Base-by-base conservation (phyloP, 805 yeast genomes). In the Yamadazyma endophytica region DNA sequence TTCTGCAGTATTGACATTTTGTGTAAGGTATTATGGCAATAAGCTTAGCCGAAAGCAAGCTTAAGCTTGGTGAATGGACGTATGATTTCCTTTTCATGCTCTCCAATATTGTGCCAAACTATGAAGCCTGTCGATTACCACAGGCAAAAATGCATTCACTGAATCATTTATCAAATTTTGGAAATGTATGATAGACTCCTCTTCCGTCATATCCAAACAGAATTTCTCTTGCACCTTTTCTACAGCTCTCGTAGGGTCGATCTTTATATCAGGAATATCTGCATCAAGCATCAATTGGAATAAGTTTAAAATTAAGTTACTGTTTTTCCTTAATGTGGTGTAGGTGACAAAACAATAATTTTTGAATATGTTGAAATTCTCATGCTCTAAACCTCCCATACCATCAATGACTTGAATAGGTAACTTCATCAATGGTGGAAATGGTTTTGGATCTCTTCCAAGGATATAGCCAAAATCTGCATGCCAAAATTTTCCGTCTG, bases 41-140 rank as follows among this genome's bases (percentile, higher is more conserved):
- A 40, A 33, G 26, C 52, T 40, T 28, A 54, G 36, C 32, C 46
- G 46, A 6, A 28, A 19, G 22, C 21, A n/a, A 13, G 13, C 13
- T 12, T 27, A 13, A 20, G 15, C 7, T 13, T 18, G 17, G 13
- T 20, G 21, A 6, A 9, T 27, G 30, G 11, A 20, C 13, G 21
- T 21, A 17, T 13, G 9, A 9, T 24, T 14, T 14, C 17, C n/a
- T 13, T 9, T n/a, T 36, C 39, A 90, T 0, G 97, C 88, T 39
- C 98, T 66, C 98, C 98, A 94, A 52, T 92, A 92, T 52, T 92
- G 99, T 0, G 99, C 97, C 52, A 92, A 70, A 58, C 90, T 87
- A 56, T 92, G 99, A 31, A 92, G 62, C 42, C 96, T 77, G 51
- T 92, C 99, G 33, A 92, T 92, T 12, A 94, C 96, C 51, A 89